These are phyloP conservation scores for Durusdinium trenchii DNA, from an alignment of 73 alveolate species.

Conservation along the genomic window DNA sequence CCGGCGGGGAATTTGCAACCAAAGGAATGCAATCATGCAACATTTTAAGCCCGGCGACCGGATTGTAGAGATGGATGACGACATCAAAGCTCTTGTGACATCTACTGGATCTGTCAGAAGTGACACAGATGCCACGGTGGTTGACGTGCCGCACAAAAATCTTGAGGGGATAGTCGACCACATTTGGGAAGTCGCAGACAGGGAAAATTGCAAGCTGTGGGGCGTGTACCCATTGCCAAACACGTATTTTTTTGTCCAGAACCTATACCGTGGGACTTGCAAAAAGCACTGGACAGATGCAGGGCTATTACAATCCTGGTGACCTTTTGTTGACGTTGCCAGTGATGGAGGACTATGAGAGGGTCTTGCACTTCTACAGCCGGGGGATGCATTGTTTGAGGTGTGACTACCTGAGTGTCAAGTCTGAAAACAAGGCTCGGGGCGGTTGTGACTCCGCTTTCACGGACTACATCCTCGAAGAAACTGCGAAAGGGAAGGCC, in stretches of 20 bases:
- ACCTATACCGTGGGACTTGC: constrained; percentile 66
- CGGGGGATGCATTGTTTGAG: constrained; percentile 47
- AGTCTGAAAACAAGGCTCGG: constrained; percentile 26
- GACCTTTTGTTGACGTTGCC: constrained; percentile 27
- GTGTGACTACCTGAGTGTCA: constrained; percentile 42
- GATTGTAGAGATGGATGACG: constrained; percentile 84
- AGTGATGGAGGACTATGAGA: constrained; percentile 87
- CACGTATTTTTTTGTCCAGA: constrained; percentile 32
- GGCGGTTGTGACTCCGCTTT: constrained; percentile 64
- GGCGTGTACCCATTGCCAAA: constrained; percentile 61
- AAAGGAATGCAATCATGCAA: constrained; percentile 61
- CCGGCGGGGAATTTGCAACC: constrained; percentile 41
- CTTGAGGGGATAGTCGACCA: constrained; percentile 27
- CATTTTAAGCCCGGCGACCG: constrained; percentile 47
- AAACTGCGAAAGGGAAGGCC: too few species aligned
- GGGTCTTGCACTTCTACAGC: constrained; percentile 31
- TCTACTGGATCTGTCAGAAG: constrained; percentile 40
- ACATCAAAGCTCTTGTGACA: constrained; percentile 23
- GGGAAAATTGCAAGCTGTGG: constrained; percentile 50
- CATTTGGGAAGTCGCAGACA: constrained; percentile 28
- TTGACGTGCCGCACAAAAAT: neutral
- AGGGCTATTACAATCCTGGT: constrained; percentile 68
- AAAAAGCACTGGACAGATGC: constrained; percentile 60
- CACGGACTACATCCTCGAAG: neutral
- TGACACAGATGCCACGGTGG: constrained; percentile 9